These are phyloP conservation scores for Xylaria sp. DNA, from an alignment of 2,329 filamentous ascomycete species.

Conservation along the genomic window DNA sequence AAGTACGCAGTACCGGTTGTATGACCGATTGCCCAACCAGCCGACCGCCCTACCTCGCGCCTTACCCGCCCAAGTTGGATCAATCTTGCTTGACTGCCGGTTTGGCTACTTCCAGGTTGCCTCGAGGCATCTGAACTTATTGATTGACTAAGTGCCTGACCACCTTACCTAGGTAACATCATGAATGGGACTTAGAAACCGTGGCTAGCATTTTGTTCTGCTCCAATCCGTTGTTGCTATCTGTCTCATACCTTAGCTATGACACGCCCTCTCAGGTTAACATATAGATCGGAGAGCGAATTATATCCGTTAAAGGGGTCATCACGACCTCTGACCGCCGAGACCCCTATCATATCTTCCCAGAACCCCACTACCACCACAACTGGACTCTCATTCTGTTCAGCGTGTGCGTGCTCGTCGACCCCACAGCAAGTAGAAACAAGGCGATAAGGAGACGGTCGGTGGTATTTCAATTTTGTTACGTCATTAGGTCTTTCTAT, in stretches of 20 bases:
- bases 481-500: constrained; percentile 1
- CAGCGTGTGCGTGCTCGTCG: constrained; percentile 13
- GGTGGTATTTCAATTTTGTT: background rate
- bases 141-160: background rate
- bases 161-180: background rate
- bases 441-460: background rate
- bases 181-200: no score
- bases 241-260: background rate
- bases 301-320: background rate
- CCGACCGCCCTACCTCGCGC: background rate
- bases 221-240: background rate
- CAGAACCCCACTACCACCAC: constrained; percentile 1
- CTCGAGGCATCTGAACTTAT: background rate
- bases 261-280: background rate
- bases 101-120: background rate
- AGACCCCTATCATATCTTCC: background rate
- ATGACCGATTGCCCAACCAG: background rate
- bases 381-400: constrained; percentile 4
- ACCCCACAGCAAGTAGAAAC: constrained; percentile 20
- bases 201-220: background rate
- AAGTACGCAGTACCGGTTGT: background rate
- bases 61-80: background rate
- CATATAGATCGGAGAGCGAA: background rate
- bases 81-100: constrained; percentile 1
- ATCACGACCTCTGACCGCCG: background rate